phyloP scores from a whole-genome alignment of 2,329 filamentous ascomycete species.

The Colletotrichum musicola region DNA sequence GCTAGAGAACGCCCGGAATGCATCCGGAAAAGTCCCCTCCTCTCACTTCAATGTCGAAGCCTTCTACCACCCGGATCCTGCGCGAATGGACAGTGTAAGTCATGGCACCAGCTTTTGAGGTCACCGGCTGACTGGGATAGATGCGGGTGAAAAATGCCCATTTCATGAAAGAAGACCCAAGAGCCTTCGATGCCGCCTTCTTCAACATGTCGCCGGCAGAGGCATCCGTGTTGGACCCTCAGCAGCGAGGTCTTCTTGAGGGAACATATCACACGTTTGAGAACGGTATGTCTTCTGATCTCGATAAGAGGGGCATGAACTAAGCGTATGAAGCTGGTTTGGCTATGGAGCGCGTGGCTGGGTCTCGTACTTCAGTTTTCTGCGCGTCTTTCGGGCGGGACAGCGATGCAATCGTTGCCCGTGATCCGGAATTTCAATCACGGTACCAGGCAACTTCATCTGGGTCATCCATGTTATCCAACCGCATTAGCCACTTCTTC shows the following conservation, averaged over 20 bases:
- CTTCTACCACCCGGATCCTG: constrained; percentile 10
- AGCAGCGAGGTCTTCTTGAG: too few relatives aligned
- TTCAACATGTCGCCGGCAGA: too few relatives aligned
- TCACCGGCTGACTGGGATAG: too few relatives aligned
- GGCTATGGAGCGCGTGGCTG: constrained; percentile 55
- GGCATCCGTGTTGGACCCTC: too few relatives aligned
- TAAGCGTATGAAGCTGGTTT: constrained; percentile 54
- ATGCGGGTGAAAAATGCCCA: too few relatives aligned
- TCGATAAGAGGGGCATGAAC: neutral
- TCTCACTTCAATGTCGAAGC: neutral
- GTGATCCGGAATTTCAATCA: constrained; percentile 45
- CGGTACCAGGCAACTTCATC: constrained; percentile 50
- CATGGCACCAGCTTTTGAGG: constrained; percentile 48
- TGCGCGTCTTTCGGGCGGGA: constrained; percentile 62
- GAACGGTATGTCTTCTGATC: too few relatives aligned
- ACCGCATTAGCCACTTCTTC: constrained; percentile 43
- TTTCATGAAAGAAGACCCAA: too few relatives aligned
- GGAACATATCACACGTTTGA: too few relatives aligned
- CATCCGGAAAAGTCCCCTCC: neutral
- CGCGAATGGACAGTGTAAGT: constrained; percentile 40
- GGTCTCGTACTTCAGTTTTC: constrained; percentile 60
- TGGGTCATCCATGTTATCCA: constrained; percentile 50
- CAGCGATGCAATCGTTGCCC: constrained; percentile 50
- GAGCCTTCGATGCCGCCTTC: too few relatives aligned
- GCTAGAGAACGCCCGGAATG: neutral